These are phyloP conservation scores for Tremella mesenterica DNA, from an alignment of 768 basidiomycete species.

Conservation along the genomic window DNA sequence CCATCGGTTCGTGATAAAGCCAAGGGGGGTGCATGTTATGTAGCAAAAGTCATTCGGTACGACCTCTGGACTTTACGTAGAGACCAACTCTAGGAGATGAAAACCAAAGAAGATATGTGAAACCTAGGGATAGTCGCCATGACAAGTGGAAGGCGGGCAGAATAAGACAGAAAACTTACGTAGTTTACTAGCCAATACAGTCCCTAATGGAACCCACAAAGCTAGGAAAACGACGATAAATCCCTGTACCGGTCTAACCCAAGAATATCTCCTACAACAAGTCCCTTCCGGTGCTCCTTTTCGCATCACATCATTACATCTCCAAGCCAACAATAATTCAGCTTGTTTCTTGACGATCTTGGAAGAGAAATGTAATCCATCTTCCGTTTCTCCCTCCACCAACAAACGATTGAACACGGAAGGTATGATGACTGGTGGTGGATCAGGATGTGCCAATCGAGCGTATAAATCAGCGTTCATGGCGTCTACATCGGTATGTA, in stretches of 20 bases:
- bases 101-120: too few relatives aligned
- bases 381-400: slow-evolving; percentile 62
- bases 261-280: slow-evolving; percentile 70
- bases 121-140: too few relatives aligned
- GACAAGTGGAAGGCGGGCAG: too few relatives aligned
- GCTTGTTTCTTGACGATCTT: slow-evolving; percentile 60
- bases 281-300: slow-evolving; percentile 52
- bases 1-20: too few relatives aligned
- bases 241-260: slow-evolving; percentile 48
- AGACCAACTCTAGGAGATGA: too few relatives aligned
- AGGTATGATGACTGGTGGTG: slow-evolving; percentile 54
- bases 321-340: slow-evolving; percentile 65
- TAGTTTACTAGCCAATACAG: slow-evolving; percentile 43
- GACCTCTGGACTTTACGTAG: too few relatives aligned
- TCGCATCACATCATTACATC: slow-evolving; percentile 58
- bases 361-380: slow-evolving; percentile 74
- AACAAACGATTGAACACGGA: slow-evolving; percentile 74
- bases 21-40: not conserved
- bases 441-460: slow-evolving; percentile 50
- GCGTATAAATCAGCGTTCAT: slow-evolving; percentile 82
- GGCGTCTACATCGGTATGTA: slow-evolving; percentile 68
- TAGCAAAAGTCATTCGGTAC: not conserved
- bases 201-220: slow-evolving; percentile 50
- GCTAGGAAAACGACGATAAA: slow-evolving; percentile 33
- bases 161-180: slow-evolving; percentile 24